phyloP scores from a whole-genome alignment of 805 yeast species.

The Spathaspora arborariae region DNA sequence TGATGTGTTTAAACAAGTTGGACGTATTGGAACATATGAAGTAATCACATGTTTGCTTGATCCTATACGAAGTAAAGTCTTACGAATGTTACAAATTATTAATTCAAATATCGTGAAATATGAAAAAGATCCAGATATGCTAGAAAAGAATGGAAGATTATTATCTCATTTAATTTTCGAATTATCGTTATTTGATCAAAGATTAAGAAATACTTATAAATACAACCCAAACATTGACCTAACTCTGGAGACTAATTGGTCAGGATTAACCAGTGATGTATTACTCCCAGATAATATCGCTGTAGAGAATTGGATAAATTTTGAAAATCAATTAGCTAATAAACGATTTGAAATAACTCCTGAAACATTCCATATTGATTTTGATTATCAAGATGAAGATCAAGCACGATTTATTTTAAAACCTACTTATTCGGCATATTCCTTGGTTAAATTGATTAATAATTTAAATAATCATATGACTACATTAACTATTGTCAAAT shows the following conservation, averaged over 20 bases:
- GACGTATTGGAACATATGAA: conserved; percentile 32
- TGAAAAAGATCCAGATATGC: conserved; percentile 12
- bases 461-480: conserved; percentile 53
- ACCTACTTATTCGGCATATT: conserved; percentile 63
- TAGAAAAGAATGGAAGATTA: conserved; percentile 42
- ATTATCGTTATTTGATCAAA: conserved; percentile 53
- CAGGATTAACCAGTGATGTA: conserved; percentile 44
- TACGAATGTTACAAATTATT: conserved; percentile 17
- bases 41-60: conserved; percentile 45
- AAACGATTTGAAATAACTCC: conserved; percentile 42
- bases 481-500: conserved; percentile 46
- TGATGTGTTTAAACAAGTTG: conserved; percentile 21
- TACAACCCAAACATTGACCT: conserved; percentile 39
- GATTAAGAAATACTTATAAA: conserved; percentile 40
- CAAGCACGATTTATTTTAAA: conserved; percentile 20
- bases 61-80: conserved; percentile 44
- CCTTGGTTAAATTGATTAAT: conserved; percentile 53
- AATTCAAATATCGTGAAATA: conserved; percentile 20
- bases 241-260: conserved; percentile 35
- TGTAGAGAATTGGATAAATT: conserved; percentile 46
- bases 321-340: conserved; percentile 51
- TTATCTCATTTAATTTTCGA: conserved; percentile 59
- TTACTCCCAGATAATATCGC: conserved; percentile 16
- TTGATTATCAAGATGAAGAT: conserved; percentile 38
- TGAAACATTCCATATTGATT: conserved; percentile 56